These are phyloP conservation scores for Neurospora tetraspora DNA, from an alignment of 495 filamentous ascomycete genomes.

Conservation along the genomic window DNA sequence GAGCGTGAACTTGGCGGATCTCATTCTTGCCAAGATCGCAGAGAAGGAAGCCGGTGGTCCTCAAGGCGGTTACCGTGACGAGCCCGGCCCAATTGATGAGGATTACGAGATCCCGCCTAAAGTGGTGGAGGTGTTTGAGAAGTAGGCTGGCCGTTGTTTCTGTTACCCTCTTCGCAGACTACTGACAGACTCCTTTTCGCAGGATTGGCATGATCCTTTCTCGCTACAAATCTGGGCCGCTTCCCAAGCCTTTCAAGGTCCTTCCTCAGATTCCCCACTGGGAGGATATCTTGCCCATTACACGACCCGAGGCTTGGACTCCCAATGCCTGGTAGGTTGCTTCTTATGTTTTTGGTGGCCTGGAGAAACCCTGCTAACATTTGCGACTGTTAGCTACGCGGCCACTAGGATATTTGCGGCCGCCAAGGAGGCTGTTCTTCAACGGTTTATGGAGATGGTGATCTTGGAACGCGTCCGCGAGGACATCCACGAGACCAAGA, in stretches of 20 bases:
- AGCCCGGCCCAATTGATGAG: constrained; percentile 48
- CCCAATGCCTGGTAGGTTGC: constrained; percentile 44
- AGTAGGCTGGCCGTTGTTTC: constrained; percentile 41
- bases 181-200: not conserved
- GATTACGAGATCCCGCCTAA: constrained; percentile 82
- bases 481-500: constrained; percentile 67
- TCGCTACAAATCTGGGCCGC: constrained; percentile 85
- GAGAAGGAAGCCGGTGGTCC: constrained; percentile 66
- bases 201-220: constrained; percentile 83
- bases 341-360: not conserved
- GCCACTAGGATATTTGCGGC: constrained; percentile 86
- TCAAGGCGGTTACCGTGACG: constrained; percentile 18
- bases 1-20: constrained; percentile 75
- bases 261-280: constrained; percentile 84
- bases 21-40: constrained; percentile 91
- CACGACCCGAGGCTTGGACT: constrained; percentile 42
- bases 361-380: not conserved
- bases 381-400: constrained; percentile 53
- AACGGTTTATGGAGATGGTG: constrained; percentile 70
- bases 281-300: constrained; percentile 54
- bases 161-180: constrained; percentile 3
- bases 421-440: constrained; percentile 60
- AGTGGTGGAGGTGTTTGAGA: constrained; percentile 86
- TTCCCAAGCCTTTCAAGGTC: constrained; percentile 97
- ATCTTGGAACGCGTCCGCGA: constrained; percentile 82